These are phyloP conservation scores for Tubosaeta sp. DNA, from an alignment of 768 basidiomycete genomes.

Conservation along the genomic window DNA sequence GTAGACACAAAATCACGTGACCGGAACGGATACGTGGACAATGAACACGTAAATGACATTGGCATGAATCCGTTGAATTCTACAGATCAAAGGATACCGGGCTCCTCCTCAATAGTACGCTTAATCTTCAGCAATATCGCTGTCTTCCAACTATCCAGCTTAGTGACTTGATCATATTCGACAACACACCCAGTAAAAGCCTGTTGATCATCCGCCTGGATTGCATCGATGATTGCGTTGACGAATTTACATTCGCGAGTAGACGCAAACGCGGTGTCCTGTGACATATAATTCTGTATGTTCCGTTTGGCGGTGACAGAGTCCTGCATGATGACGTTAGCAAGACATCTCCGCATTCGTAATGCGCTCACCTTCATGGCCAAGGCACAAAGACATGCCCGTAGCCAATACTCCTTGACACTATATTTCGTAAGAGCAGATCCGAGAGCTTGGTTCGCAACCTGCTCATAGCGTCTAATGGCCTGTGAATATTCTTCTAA, in stretches of 20 bases:
- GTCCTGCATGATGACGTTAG: conserved; percentile 51
- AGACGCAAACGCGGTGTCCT: conserved; percentile 80
- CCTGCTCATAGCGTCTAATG: conserved; percentile 84
- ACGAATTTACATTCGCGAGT: conserved; percentile 94
- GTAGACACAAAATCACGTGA: conserved; percentile 18
- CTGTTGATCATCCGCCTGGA: conserved; percentile 66
- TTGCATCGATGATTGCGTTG: conserved; percentile 70
- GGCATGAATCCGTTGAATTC: not conserved
- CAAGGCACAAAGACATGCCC: conserved; percentile 80
- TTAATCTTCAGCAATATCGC: conserved; percentile 87
- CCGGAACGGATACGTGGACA: conserved; percentile 15
- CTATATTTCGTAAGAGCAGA: conserved; percentile 94
- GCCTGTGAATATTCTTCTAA: conserved; percentile 82
- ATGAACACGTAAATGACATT: not conserved
- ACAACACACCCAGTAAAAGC: conserved; percentile 79
- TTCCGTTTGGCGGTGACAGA: conserved; percentile 79
- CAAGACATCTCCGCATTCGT: not conserved
- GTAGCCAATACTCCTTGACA: conserved; percentile 97
- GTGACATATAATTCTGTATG: conserved; percentile 67
- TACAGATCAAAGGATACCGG: conserved; percentile 26
- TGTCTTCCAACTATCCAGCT: conserved; percentile 97
- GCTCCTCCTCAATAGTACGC: conserved; percentile 64
- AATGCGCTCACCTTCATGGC: conserved; percentile 71
- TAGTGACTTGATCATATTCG: conserved; percentile 88
- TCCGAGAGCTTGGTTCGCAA: conserved; percentile 76